Evolutionary conservation across 106 monocot species (phyloP).

Genomic region (Iris macrosiphon): DNA sequence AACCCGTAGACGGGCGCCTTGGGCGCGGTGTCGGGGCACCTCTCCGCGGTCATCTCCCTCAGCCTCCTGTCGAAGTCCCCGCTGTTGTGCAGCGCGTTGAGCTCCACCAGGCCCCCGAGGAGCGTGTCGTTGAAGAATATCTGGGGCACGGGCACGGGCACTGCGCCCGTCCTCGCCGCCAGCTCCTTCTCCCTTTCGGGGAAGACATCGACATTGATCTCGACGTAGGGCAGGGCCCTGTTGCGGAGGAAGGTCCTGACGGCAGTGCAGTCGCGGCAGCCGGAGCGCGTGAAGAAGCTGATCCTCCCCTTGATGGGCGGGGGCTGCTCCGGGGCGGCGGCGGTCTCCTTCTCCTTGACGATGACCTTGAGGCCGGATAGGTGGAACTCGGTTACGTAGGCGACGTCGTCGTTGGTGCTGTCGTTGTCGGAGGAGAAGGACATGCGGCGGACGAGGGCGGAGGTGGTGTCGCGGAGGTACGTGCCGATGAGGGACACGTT

Average conservation of each 20-base stretch:
- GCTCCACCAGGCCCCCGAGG: slow-evolving; percentile 66
- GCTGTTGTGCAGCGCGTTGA: slow-evolving; percentile 85
- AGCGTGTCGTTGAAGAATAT: slow-evolving; percentile 90
- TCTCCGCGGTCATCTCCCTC: slow-evolving; percentile 38
- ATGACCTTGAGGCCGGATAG: slow-evolving; percentile 68
- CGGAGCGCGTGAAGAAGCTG: slow-evolving; percentile 94
- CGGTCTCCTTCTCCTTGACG: slow-evolving; percentile 38
- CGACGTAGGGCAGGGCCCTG: slow-evolving; percentile 50
- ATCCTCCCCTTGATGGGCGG: slow-evolving; percentile 49
- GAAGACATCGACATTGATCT: slow-evolving; percentile 97
- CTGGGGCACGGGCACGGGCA: slow-evolving; percentile 60
- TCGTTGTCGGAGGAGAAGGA: slow-evolving; percentile 29
- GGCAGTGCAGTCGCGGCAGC: slow-evolving; percentile 81
- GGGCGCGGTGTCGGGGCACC: slow-evolving; percentile 67
- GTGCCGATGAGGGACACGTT: slow-evolving; percentile 42
- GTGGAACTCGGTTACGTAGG: slow-evolving; percentile 54
- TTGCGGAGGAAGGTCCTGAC: slow-evolving; percentile 68
- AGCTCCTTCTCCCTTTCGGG: slow-evolving; percentile 73
- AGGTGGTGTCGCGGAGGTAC: slow-evolving; percentile 45
- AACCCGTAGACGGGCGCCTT: slow-evolving; percentile 61
- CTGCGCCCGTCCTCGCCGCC: slow-evolving; percentile 40
- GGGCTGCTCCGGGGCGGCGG: neutral
- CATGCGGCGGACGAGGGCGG: slow-evolving; percentile 61
- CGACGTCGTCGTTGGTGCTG: slow-evolving; percentile 12
- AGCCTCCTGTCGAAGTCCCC: slow-evolving; percentile 74